Evolutionary conservation across 768 basidiomycete species (phyloP).

Genomic region (Russula foetens): DNA sequence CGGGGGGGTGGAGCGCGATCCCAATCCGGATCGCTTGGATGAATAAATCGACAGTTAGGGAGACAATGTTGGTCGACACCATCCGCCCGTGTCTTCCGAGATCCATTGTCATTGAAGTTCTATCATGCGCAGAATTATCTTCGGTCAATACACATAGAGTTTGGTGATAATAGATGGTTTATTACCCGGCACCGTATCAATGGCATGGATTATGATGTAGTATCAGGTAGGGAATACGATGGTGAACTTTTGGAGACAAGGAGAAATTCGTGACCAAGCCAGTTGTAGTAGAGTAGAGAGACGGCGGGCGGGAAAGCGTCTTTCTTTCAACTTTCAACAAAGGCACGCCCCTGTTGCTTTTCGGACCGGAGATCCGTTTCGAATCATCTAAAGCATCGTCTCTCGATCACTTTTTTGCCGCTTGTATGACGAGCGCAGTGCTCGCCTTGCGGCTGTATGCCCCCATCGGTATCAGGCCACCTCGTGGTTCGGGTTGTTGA

Average conservation of each 20-base stretch:
- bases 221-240: not conserved
- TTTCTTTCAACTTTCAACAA: too few relatives aligned
- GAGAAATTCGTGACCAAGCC: too few relatives aligned
- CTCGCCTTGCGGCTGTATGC: too few relatives aligned
- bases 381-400: too few relatives aligned
- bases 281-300: too few relatives aligned
- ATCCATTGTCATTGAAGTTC: slow-evolving; percentile 11
- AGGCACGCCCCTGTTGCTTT: too few relatives aligned
- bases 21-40: slow-evolving; percentile 12
- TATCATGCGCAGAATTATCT: not conserved
- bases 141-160: not conserved
- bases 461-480: too few relatives aligned
- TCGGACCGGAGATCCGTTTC: too few relatives aligned
- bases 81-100: not conserved
- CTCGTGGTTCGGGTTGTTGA: too few relatives aligned
- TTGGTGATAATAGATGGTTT: not conserved
- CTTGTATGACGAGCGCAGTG: too few relatives aligned
- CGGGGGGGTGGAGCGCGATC: not conserved
- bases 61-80: not conserved
- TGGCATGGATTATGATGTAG: slow-evolving; percentile 1
- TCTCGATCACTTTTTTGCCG: too few relatives aligned
- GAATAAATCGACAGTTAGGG: slow-evolving; percentile 4
- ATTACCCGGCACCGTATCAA: not conserved
- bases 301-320: too few relatives aligned
- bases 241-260: not conserved